phyloP scores from a whole-genome alignment of 208 protist species.

The Trypanosoma brucei region DNA sequence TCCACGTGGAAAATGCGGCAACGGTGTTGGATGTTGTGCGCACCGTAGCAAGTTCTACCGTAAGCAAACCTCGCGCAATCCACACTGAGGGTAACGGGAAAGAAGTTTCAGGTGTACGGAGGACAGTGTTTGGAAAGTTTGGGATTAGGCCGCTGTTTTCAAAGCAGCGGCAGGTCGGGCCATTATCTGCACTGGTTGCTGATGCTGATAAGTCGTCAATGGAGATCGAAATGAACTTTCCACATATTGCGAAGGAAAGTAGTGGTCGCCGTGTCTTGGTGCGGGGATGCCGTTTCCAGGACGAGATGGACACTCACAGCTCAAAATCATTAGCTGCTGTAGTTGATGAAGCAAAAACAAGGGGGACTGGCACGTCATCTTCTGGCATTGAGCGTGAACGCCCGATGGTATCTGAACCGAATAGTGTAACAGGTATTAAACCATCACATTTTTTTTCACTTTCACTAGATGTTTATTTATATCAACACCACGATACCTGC shows the following conservation, averaged over 20 bases:
- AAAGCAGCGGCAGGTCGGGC: background rate
- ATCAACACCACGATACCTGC: background rate
- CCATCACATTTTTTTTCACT: slow-evolving; percentile 18
- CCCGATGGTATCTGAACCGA: background rate
- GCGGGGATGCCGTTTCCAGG: slow-evolving; percentile 3
- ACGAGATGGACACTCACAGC: background rate
- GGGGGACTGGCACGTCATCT: background rate
- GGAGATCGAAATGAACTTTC: background rate
- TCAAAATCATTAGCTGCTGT: no score
- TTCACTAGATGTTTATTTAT: slow-evolving; percentile 49
- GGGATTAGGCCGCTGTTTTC: background rate
- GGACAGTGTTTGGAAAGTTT: background rate
- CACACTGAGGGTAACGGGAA: no score
- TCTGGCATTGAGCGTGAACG: background rate
- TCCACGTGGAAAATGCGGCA: background rate
- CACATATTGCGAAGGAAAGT: background rate
- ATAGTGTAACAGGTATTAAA: background rate
- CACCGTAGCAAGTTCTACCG: background rate
- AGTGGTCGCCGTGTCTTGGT: slow-evolving; percentile 14
- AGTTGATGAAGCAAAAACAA: no score
- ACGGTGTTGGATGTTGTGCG: background rate
- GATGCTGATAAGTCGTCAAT: slow-evolving; percentile 4
- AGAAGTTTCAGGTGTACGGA: no score
- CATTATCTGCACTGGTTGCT: background rate
- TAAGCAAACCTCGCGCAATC: background rate